phyloP scores from a whole-genome alignment of 2,329 filamentous ascomycete species.

The Aureobasidium sp. region DNA sequence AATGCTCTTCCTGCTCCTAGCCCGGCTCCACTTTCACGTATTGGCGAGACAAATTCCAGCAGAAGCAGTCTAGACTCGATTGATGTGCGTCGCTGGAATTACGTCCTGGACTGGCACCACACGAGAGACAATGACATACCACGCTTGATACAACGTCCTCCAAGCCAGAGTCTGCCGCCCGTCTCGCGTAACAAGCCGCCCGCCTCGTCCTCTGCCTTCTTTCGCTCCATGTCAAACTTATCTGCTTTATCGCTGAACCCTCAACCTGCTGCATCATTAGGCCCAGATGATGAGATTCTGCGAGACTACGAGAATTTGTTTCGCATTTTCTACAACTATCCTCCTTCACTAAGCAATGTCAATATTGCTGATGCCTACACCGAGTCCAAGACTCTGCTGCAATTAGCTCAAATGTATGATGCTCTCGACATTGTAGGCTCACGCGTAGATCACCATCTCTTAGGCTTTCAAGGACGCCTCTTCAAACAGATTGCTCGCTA shows the following conservation, averaged over 20 bases:
- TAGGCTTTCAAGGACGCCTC: slow-evolving; percentile 82
- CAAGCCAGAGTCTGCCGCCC: slow-evolving; percentile 40
- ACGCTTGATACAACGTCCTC: slow-evolving; percentile 64
- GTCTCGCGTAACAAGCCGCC: slow-evolving; percentile 56
- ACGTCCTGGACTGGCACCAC: slow-evolving; percentile 73
- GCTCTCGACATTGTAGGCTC: slow-evolving; percentile 81
- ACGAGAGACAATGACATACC: slow-evolving; percentile 67
- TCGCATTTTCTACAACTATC: slow-evolving; percentile 90
- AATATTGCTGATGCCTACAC: slow-evolving; percentile 91
- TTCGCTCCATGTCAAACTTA: slow-evolving; percentile 81
- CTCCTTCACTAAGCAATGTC: slow-evolving; percentile 71
- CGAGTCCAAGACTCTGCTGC: slow-evolving; percentile 84
- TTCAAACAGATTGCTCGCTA: slow-evolving; percentile 98
- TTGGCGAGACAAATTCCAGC: background rate
- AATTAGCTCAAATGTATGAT: slow-evolving; percentile 90
- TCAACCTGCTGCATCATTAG: slow-evolving; percentile 36
- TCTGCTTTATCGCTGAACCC: slow-evolving; percentile 48
- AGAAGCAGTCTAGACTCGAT: slow-evolving; percentile 5
- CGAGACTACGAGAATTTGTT: slow-evolving; percentile 95
- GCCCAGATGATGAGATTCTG: slow-evolving; percentile 63
- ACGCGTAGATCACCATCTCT: slow-evolving; percentile 84
- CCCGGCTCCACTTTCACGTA: background rate
- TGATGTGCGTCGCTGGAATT: slow-evolving; percentile 59
- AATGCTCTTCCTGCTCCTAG: slow-evolving; percentile 6
- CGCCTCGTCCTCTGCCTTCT: slow-evolving; percentile 63